Conservation (phyloP, 345 rosid species). For the Capsella bursapastoris region DNA sequence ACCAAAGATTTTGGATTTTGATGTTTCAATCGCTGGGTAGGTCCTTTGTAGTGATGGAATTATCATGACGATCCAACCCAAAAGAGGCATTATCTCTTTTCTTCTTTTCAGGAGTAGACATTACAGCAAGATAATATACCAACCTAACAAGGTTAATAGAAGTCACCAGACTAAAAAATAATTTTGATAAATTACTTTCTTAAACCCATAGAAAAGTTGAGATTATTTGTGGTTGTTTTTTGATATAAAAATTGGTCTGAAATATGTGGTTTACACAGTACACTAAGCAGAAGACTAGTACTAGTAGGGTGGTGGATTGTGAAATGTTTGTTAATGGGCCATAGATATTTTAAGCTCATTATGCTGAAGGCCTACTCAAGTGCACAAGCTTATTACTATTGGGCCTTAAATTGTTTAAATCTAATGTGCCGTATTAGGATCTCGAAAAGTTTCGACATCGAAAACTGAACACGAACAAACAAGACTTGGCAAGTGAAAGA, state of each 20-base stretch:
- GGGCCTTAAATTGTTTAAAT: conserved; percentile 8
- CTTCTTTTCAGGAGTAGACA: conserved; percentile 12
- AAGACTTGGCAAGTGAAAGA: background rate
- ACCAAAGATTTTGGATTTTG: conserved; percentile 29
- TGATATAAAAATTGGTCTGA: background rate
- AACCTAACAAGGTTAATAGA: too few relatives aligned
- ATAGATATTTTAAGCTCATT: background rate
- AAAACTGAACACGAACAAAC: conserved; percentile 15
- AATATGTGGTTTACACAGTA: background rate
- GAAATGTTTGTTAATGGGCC: background rate
- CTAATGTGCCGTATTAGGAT: too few relatives aligned
- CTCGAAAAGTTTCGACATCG: background rate
- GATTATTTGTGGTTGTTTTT: background rate
- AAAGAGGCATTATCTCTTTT: conserved; percentile 4
- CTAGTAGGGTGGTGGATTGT: background rate
- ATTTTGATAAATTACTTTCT: too few relatives aligned
- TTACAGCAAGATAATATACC: background rate
- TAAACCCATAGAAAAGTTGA: background rate
- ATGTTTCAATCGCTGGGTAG: conserved; percentile 29
- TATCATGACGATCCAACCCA: conserved; percentile 14
- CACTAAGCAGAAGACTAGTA: background rate
- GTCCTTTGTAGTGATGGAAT: conserved; percentile 34
- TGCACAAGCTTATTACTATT: background rate
- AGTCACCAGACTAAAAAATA: too few relatives aligned
- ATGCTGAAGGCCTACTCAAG: background rate